phyloP scores from a whole-genome alignment of 108 stramenopile genomes.

The Nitzschia sp. region DNA sequence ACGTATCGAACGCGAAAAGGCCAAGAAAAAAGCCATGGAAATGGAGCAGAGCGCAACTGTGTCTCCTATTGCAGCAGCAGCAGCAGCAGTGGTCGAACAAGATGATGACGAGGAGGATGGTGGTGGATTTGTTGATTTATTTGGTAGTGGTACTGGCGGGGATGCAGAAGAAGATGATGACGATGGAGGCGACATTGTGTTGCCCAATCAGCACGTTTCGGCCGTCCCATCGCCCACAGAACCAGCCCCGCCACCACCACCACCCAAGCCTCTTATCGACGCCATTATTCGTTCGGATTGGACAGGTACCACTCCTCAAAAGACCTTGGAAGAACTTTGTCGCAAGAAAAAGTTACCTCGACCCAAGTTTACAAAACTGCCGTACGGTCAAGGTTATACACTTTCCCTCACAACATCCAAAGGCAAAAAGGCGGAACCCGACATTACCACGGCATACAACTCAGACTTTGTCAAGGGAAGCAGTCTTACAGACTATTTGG shows the following conservation, averaged over 20 bases:
- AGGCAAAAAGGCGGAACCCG: background rate
- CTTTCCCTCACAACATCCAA: conserved; percentile 18
- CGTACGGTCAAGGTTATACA: conserved; percentile 31
- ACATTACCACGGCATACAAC: conserved; percentile 10
- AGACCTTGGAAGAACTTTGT: conserved; percentile 58
- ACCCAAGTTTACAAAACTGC: conserved; percentile 51
- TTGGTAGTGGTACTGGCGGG: background rate
- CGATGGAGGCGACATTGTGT: conserved; percentile 3
- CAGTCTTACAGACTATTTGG: conserved; percentile 48
- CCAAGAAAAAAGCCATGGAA: conserved; percentile 28
- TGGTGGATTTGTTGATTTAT: conserved; percentile 14
- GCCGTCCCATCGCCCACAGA: background rate
- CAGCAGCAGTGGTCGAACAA: no score
- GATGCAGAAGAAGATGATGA: conserved; percentile 6
- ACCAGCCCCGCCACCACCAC: background rate
- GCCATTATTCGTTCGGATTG: conserved; percentile 59
- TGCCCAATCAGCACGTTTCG: background rate
- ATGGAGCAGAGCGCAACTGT: conserved; percentile 17
- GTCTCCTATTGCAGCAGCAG: no score
- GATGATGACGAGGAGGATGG: conserved; percentile 31
- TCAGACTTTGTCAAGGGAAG: conserved; percentile 24
- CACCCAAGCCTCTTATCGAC: conserved; percentile 13
- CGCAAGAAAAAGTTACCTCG: conserved; percentile 51
- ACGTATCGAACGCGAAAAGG: conserved; percentile 48
- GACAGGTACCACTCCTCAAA: conserved; percentile 74